phyloP scores from a whole-genome alignment of 2,329 filamentous ascomycete species.

The Chrysoporthe puriensis region DNA sequence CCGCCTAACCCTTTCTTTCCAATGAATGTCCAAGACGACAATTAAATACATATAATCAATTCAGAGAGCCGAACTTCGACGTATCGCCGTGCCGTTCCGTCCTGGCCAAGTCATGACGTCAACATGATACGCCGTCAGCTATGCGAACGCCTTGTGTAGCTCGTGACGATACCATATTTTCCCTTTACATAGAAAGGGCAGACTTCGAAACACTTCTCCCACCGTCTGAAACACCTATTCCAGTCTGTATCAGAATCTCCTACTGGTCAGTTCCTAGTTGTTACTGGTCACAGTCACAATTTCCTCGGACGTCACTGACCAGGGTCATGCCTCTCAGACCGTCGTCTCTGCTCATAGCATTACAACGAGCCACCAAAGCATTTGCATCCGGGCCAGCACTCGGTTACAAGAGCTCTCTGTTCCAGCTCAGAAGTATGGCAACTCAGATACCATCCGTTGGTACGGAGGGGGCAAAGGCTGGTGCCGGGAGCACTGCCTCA shows the following conservation, averaged over 20 bases:
- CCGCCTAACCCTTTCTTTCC: too few species aligned
- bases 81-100: background rate
- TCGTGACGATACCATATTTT: conserved; percentile 13
- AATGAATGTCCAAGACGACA: too few species aligned
- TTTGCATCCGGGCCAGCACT: background rate
- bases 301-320: background rate
- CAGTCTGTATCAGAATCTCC: background rate
- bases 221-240: background rate
- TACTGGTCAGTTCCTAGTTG: background rate
- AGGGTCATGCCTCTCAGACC: conserved; percentile 23
- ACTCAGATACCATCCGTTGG: conserved; percentile 31
- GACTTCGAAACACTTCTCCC: background rate
- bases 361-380: background rate
- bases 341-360: background rate
- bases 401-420: background rate
- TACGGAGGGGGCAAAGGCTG: conserved; percentile 11
- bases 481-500: conserved; percentile 20
- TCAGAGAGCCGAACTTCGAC: background rate
- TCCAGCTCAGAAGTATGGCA: conserved; percentile 34
- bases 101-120: conserved; percentile 9
- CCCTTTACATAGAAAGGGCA: background rate
- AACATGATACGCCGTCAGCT: conserved; percentile 1
- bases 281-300: background rate
- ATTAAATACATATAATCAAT: too few species aligned
- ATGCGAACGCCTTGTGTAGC: background rate